Evolutionary conservation across 306 rosid genomes (phyloP), one percentile per base, ranked within the genome.

Genomic region (Carpinus fangiana): DNA sequence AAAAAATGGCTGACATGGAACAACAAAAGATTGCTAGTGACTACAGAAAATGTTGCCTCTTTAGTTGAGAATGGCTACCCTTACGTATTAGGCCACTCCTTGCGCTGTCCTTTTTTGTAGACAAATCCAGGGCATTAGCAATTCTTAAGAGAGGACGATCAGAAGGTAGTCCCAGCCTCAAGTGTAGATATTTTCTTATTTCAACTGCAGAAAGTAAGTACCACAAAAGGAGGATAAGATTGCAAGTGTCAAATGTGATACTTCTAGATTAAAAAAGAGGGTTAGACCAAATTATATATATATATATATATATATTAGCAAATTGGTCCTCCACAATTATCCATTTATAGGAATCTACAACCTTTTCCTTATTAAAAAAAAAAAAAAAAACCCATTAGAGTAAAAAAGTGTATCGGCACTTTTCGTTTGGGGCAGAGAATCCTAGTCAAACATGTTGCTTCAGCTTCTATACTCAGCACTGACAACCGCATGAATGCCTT

Each of bases 71-170:
- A 52, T n/a, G 54, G 17, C 62, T 88, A 95, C 98, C 96, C 86
- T 90, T 91, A 70, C 77, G 89, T 43, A 68, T 82, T 18, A 89
- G 78, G 62, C 70, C 88, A 55, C 61, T 80, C 82, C 79, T 84
- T 70, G 53, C 78, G 57, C 79, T 61, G 59, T 71, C 85, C 76
- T 77, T 85, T 82, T 73, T 72, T 73, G 76, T 82, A 67, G 84
- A 87, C 73, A 92, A 85, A 85, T 92, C 83, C 80, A 93, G 83
- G 73, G 98, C 93, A 72, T 89, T 95, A 62, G 97, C 93, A 78
- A 85, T 84, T 90, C 98, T 95, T 53, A 95, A 75, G 81, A 92
- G 98, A 74, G 98, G 98, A 60, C 96, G 98, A 76, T 95, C 98
- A 81, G 77, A 83, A 71, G 93, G 98, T 79, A 95, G 83, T 78